Percentiles rank a stretch among this genome's conserved stretches.
Conservation (phyloP, 805 yeast genomes). For the Nakazawaea peltata region DNA sequence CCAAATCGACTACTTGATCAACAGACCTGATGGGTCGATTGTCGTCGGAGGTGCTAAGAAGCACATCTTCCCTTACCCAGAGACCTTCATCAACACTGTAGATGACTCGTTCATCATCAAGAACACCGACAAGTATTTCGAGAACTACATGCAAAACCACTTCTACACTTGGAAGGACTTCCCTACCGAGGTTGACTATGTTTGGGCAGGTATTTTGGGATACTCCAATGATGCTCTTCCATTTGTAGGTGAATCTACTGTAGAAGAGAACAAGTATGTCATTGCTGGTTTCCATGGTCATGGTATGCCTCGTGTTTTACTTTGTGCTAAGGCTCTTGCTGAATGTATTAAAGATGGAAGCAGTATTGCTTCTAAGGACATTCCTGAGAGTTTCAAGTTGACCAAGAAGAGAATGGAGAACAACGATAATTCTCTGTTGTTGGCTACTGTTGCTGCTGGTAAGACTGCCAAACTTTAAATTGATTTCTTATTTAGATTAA, state of each 20-base stretch:
- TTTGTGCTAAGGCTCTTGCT: conserved; percentile 32
- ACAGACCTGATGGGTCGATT: conserved; percentile 24
- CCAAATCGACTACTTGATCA: conserved; percentile 26
- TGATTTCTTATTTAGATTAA: not conserved
- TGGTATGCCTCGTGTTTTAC: conserved; percentile 41
- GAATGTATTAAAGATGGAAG: conserved; percentile 12
- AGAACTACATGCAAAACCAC: conserved; percentile 21
- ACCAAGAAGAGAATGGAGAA: conserved; percentile 14
- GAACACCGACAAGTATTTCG: conserved; percentile 17
- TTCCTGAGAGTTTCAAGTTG: conserved; percentile 17
- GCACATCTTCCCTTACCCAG: conserved; percentile 16
- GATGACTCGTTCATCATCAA: conserved; percentile 27
- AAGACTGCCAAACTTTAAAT: conserved; percentile 1
- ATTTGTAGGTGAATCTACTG: conserved; percentile 31
- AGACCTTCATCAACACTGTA: conserved; percentile 20
- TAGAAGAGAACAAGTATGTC: conserved; percentile 24
- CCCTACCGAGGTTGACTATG: conserved; percentile 16
- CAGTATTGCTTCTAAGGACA: conserved; percentile 1
- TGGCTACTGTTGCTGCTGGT: conserved; percentile 1
- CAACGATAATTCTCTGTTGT: conserved; percentile 12
- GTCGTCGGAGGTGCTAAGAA: conserved; percentile 24
- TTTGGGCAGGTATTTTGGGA: conserved; percentile 44
- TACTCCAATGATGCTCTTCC: conserved; percentile 33
- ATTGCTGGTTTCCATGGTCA: conserved; percentile 44
- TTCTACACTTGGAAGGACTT: conserved; percentile 26